Conservation (phyloP, 805 yeast genomes). For the Saccharomycopsis selenospora region DNA sequence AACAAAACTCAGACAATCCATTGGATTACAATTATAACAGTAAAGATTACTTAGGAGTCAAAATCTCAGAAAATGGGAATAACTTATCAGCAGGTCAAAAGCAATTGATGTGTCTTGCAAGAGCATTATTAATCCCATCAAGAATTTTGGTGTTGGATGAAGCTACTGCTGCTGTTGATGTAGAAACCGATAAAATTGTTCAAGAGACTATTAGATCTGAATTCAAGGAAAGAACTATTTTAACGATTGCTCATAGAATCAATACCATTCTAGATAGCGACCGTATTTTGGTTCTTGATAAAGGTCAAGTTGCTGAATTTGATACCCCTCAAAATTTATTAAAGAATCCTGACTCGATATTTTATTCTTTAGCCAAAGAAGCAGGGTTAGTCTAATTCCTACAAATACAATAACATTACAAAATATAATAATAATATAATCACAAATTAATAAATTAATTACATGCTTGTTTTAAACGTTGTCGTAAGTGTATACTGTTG, state of each 20-base stretch:
- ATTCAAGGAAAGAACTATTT: slow-evolving; percentile 67
- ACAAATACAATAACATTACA: no score
- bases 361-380: slow-evolving; percentile 73
- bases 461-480: no score
- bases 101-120: slow-evolving; percentile 73
- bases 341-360: slow-evolving; percentile 57
- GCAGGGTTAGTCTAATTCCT: slow-evolving; percentile 61
- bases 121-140: slow-evolving; percentile 61
- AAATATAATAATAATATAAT: no score
- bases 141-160: slow-evolving; percentile 70
- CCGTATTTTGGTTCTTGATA: slow-evolving; percentile 65
- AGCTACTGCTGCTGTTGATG: slow-evolving; percentile 87
- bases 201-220: slow-evolving; percentile 74
- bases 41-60: slow-evolving; percentile 34
- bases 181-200: slow-evolving; percentile 69
- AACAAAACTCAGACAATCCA: slow-evolving; percentile 40
- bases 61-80: slow-evolving; percentile 59
- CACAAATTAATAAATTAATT: no score
- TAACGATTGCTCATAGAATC: slow-evolving; percentile 80
- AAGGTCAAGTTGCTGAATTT: slow-evolving; percentile 70
- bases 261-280: slow-evolving; percentile 81
- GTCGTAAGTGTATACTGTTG: no score
- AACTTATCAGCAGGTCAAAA: slow-evolving; percentile 74
- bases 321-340: slow-evolving; percentile 65
- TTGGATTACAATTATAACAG: slow-evolving; percentile 26